Evolutionary conservation across 352 stramenopile species (phyloP).

Genomic region (Phytophthora quininea): DNA sequence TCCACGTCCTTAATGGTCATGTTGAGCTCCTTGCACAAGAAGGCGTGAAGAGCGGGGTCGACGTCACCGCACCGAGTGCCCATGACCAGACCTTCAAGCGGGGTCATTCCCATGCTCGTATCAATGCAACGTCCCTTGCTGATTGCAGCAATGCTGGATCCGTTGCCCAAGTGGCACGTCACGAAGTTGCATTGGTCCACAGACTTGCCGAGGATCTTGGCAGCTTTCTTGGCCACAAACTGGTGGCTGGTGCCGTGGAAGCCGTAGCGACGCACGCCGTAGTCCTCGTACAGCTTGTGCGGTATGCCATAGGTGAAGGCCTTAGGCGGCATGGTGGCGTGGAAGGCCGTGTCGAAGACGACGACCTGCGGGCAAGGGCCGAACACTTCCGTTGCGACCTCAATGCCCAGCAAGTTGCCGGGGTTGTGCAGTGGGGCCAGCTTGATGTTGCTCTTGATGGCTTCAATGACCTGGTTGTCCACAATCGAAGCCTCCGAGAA

Average conservation of each 20-base stretch:
- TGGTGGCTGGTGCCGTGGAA: slow-evolving; percentile 92
- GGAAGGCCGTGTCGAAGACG: slow-evolving; percentile 93
- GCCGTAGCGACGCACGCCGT: slow-evolving; percentile 87
- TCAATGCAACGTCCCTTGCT: slow-evolving; percentile 80
- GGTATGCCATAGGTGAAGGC: slow-evolving; percentile 86
- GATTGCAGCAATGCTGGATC: slow-evolving; percentile 84
- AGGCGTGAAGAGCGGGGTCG: slow-evolving; percentile 84
- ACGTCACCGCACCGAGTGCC: slow-evolving; percentile 88
- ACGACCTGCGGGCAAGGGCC: slow-evolving; percentile 71
- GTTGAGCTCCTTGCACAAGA: slow-evolving; percentile 65
- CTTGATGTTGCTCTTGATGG: slow-evolving; percentile 64
- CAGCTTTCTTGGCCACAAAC: slow-evolving; percentile 82
- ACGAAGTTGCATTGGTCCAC: slow-evolving; percentile 74
- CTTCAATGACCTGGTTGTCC: slow-evolving; percentile 52
- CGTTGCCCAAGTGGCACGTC: slow-evolving; percentile 90
- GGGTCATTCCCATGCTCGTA: slow-evolving; percentile 92
- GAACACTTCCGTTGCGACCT: slow-evolving; percentile 80
- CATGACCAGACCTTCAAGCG: slow-evolving; percentile 90
- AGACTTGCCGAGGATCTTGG: slow-evolving; percentile 59
- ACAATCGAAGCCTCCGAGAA: slow-evolving; percentile 71
- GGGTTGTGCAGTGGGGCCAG: slow-evolving; percentile 90
- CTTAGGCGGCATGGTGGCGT: slow-evolving; percentile 83
- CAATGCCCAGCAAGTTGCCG: slow-evolving; percentile 85
- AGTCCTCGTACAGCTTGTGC: slow-evolving; percentile 77
- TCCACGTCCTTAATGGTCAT: slow-evolving; percentile 83